A percentile compares a stretch with the other conserved stretches of the same genome.
phyloP scores from a whole-genome alignment of 2,329 filamentous ascomycete species.

The Apiospora phragmitis region DNA sequence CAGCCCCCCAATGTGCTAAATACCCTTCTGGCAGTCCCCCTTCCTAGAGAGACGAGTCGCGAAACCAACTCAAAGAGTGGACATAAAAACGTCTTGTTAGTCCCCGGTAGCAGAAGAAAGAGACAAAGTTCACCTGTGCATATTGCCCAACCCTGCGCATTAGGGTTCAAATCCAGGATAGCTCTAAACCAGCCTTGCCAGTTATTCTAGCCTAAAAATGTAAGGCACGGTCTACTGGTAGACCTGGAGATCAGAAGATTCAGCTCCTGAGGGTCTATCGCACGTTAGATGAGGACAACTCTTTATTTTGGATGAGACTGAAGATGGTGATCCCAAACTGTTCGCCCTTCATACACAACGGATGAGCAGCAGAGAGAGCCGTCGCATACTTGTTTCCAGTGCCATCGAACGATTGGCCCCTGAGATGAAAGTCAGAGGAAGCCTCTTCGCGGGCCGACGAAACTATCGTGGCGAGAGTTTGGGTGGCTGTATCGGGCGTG shows the following conservation, averaged over 20 bases:
- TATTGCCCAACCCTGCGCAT: too few species aligned
- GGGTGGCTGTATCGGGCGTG: background rate
- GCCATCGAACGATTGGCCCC: background rate
- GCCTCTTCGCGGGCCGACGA: background rate
- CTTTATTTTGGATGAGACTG: background rate
- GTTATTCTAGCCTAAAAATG: background rate
- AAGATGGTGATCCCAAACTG: background rate
- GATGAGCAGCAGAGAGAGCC: background rate
- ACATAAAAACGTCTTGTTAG: too few species aligned
- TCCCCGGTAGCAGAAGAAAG: background rate
- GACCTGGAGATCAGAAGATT: background rate
- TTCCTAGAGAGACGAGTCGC: too few species aligned
- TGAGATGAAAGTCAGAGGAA: background rate
- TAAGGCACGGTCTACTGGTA: background rate
- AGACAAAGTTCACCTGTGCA: background rate
- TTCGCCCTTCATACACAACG: background rate
- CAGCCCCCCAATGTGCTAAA: too few species aligned
- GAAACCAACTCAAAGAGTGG: too few species aligned
- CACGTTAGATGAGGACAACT: background rate
- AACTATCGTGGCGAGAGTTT: background rate
- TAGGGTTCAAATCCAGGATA: background rate
- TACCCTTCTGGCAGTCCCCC: too few species aligned
- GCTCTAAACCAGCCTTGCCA: background rate
- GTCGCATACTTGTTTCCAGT: background rate
- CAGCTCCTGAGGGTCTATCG: background rate